Evolutionary conservation across 2,329 filamentous ascomycete species (phyloP), one percentile per base, ranked within the genome.

Genomic region (Emergomyces orientalis): DNA sequence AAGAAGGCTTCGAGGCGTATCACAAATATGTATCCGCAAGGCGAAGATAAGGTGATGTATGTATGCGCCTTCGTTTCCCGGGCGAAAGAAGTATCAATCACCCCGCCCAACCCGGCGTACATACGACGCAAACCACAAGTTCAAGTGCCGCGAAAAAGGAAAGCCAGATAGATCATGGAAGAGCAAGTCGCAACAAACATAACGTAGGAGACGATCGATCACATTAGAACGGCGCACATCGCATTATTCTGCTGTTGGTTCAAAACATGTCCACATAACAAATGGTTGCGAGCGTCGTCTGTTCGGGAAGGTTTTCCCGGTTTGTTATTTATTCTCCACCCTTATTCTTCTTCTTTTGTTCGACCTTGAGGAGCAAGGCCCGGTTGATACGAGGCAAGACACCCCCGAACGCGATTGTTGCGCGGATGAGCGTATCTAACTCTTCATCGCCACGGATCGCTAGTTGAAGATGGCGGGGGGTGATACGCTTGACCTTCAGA

Each of bases 401-500:
- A 88, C 94, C 94, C 82, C 94, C 94, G 71, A 95, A 97, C 65
- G 94, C 94, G 73, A 99, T 99, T 66, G 94, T 99, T 63, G 94
- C 94, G 72, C 92, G 90, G 76, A 99, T 97, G 63, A 99, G 84
- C 30, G 92, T 97, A 77, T 99, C 94, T 71, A 99, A 84, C 79
- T 99, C 94, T 81, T 99, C 94, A 78, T 99, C 94, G 74, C 94
- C 94, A 73, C 94, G 91, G 75, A 99, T 99, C 72, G 94, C 94
- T 67, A 99, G 89, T 79, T 99, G 94, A 68, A 99, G 82, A 78
- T 99, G 94, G 77, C 94, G 92, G 63, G 94, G 94, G 14, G 93
- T 97, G 79, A 99, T 99, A 79, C 94, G 94, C 87, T 97, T 99
- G 81, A 97, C 94, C 81, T 97, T 99, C 75, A 97, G 89, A 78